Conservation (phyloP, 2,329 filamentous ascomycete species). For the Sporothrix phasma region DNA sequence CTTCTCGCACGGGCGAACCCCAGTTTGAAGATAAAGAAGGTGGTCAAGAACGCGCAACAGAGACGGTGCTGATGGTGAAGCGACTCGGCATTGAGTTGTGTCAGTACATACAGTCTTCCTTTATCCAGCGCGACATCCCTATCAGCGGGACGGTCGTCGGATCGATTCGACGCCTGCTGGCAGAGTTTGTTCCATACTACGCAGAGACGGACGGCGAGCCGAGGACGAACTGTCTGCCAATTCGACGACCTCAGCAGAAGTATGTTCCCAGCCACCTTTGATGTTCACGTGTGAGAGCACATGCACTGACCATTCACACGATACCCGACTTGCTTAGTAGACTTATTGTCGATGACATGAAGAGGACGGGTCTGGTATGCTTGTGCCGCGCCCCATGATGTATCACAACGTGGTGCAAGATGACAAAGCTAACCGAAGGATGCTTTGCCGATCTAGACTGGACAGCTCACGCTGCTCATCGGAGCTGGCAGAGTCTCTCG, state of each 20-base stretch:
- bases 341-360: conserved; percentile 49
- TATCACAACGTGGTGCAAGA: not conserved
- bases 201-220: conserved; percentile 19
- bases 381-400: conserved; percentile 10
- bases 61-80: conserved; percentile 29
- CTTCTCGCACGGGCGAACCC: conserved; percentile 29
- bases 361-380: conserved; percentile 51
- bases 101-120: conserved; percentile 36
- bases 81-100: conserved; percentile 37
- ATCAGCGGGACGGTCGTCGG: conserved; percentile 35
- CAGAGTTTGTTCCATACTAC: conserved; percentile 34
- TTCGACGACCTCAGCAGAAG: conserved; percentile 30
- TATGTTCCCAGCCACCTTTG: conserved; percentile 19
- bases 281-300: conserved; percentile 15
- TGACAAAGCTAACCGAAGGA: conserved; percentile 1
- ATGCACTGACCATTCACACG: conserved; percentile 26
- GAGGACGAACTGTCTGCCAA: conserved; percentile 23
- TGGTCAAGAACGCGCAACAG: conserved; percentile 24
- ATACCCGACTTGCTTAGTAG: conserved; percentile 40
- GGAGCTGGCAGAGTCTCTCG: conserved; percentile 42
- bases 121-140: conserved; percentile 32
- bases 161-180: conserved; percentile 34
- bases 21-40: conserved; percentile 25
- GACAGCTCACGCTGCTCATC: conserved; percentile 46
- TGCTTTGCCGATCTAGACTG: conserved; percentile 34